Conservation (phyloP, 23 red algal species). For the Gracilaria gracilis region DNA sequence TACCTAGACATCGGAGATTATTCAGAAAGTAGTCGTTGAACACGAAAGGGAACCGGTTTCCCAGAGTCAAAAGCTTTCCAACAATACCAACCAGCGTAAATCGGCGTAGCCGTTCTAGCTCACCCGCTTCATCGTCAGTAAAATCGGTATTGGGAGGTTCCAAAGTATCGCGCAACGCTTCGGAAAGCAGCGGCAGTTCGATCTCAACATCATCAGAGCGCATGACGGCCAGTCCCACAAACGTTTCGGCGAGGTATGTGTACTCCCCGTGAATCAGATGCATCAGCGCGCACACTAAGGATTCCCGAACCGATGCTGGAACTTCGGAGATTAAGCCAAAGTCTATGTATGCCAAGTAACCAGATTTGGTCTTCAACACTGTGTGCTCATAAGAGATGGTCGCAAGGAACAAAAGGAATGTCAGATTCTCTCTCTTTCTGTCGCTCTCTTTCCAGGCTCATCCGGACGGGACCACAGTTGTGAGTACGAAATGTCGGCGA, state of each 20-base stretch:
- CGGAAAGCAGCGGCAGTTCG: constrained; percentile 69
- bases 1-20: constrained; percentile 79
- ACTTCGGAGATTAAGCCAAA: constrained; percentile 85
- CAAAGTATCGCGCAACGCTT: constrained; percentile 78
- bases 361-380: constrained; percentile 67
- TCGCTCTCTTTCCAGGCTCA: neutral
- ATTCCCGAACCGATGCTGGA: constrained; percentile 63
- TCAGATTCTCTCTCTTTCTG: neutral
- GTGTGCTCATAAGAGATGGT: neutral
- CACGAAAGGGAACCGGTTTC: constrained; percentile 85
- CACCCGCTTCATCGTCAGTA: constrained; percentile 25
- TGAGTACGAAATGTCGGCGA: too few relatives aligned
- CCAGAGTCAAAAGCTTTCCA: constrained; percentile 74
- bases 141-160: constrained; percentile 50
- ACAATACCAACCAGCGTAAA: constrained; percentile 86
- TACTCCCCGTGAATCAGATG: constrained; percentile 95
- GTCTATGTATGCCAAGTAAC: constrained; percentile 84
- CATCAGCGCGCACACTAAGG: constrained; percentile 88
- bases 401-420: neutral
- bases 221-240: constrained; percentile 86
- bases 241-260: constrained; percentile 81
- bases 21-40: constrained; percentile 82
- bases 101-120: constrained; percentile 35
- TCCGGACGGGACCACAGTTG: too few relatives aligned
- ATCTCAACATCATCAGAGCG: constrained; percentile 84